phyloP scores from a whole-genome alignment of 169 alveolate genomes.

The Theileria annulata region DNA sequence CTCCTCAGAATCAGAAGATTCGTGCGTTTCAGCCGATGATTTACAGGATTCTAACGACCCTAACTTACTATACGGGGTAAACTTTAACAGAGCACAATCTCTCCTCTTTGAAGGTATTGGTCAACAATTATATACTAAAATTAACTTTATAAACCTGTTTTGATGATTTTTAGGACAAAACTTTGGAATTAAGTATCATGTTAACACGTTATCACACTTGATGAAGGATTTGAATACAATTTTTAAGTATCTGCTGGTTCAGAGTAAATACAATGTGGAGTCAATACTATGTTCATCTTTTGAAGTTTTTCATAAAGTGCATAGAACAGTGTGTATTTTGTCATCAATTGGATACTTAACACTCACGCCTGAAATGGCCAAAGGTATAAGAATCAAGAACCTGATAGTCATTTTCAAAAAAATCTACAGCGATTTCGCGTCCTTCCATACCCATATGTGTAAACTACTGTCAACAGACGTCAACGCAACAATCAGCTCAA shows the following conservation, averaged over 20 bases:
- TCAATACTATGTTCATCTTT: not conserved
- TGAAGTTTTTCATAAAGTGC: not conserved
- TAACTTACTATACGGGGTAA: no score
- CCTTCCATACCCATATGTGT: slow-evolving; percentile 12
- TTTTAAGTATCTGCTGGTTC: not conserved
- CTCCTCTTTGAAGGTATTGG: no score
- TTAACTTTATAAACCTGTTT: no score
- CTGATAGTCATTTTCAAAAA: not conserved
- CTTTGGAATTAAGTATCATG: no score
- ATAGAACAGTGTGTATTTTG: slow-evolving; percentile 1
- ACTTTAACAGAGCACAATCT: no score
- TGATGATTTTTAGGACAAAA: no score
- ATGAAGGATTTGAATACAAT: not conserved
- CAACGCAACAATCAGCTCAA: not conserved
- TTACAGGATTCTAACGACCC: no score
- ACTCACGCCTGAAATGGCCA: not conserved
- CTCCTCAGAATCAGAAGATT: slow-evolving; percentile 2
- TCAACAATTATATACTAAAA: no score
- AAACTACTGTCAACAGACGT: not conserved
- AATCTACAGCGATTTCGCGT: slow-evolving; percentile 1
- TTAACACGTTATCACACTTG: not conserved
- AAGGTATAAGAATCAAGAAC: not conserved
- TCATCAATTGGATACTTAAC: not conserved
- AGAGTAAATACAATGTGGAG: not conserved
- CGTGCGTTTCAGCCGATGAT: not conserved